Base-by-base conservation (phyloP, 176 grass and related monocot species). In the Aechmea fasciata region DNA sequence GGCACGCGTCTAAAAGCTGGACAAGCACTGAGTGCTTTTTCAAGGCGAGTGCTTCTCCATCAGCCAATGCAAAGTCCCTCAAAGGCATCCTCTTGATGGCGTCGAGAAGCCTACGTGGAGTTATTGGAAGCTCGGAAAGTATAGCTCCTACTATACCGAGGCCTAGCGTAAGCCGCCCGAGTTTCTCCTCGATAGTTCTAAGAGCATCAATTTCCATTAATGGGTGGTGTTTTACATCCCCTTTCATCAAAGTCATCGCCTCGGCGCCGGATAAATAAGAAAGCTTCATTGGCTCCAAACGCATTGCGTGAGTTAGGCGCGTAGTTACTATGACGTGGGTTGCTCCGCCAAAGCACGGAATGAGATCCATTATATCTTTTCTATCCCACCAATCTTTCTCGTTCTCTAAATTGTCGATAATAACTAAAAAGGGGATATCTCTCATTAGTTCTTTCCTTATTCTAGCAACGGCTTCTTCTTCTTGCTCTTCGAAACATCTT, bases 301-400 rank as follows among this genome's bases (percentile, higher is more conserved):
- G 82, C 79, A 97, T 81, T 49, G 90, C 75, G 15, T 69, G 81
- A 50, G 89, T 20, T 83, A 90, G 84, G 29, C 82, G 79, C 65
- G 94, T 92, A 19, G 94, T 90, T 77, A 97, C 85, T 77, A 97
- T 87, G 57, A 97, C 79, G 67, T 97, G 94, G 59, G 94, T 92
- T 77, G 92, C 89, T 51, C 89, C 83, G 67, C 89, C 86, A 71
- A 97, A 84, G 52, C 86, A 84, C 69, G 94, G 94, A 33, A 97
- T 73, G 47, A 97, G 73, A 76, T 97, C 94, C 41, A 78, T 82
- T 75, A 92, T 76, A 61, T 83, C 74, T 68, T 77, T 86, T 70
- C 76, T 80, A 75, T 92, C 89, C 94, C 94, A 97, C 94, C 94
- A 97, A 72, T 97, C 94, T 29, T 91, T 92, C 71, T 97, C 94